phyloP scores from a whole-genome alignment of 2,329 filamentous ascomycete genomes.

The Sclerotinia minor region DNA sequence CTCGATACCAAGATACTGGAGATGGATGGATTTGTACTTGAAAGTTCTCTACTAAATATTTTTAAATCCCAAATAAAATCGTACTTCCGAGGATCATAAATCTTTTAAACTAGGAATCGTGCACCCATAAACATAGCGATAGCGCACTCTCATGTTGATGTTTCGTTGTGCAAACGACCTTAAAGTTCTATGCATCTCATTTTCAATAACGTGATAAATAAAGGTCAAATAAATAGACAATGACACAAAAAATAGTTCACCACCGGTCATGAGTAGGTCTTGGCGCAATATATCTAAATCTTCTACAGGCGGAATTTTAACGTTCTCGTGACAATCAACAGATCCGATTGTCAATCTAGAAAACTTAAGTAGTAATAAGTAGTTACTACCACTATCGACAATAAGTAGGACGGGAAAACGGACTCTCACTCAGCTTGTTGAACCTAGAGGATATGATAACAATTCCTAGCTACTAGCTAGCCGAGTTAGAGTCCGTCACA shows the following conservation, averaged over 20 bases:
- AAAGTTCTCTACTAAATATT: background rate
- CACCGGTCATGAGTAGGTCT: background rate
- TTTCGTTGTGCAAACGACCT: background rate
- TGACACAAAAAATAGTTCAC: background rate
- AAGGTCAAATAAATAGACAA: slow-evolving; percentile 23
- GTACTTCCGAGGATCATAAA: too few relatives aligned
- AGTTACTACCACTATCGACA: background rate
- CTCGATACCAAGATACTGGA: too few relatives aligned
- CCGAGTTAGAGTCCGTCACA: background rate
- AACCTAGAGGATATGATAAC: background rate
- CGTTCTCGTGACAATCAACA: background rate
- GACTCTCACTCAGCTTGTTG: background rate
- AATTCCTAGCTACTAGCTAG: background rate
- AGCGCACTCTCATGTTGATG: background rate
- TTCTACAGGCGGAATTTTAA: background rate
- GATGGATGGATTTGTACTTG: background rate
- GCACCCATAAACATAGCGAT: too few relatives aligned
- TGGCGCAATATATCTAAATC: background rate
- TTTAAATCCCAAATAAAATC: too few relatives aligned
- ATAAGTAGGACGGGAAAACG: background rate
- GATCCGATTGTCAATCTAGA: background rate
- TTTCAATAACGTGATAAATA: background rate
- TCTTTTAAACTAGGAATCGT: background rate
- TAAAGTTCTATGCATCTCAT: background rate
- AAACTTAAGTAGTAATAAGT: too few relatives aligned